Conservation (phyloP, 2,329 filamentous ascomycete genomes). For the Colletotrichum tabaci region DNA sequence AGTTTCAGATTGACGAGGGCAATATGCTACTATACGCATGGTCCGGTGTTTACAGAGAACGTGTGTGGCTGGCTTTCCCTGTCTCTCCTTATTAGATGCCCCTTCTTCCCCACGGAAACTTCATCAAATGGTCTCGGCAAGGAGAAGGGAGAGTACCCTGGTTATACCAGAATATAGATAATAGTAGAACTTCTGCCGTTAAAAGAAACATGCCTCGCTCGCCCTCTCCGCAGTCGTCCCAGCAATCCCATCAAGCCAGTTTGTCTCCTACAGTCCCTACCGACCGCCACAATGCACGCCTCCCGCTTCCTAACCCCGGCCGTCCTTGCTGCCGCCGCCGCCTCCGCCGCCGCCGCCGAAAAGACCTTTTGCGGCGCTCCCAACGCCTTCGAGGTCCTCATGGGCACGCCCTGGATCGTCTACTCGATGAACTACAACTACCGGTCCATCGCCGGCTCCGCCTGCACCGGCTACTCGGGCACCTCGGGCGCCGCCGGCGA, state of each 20-base stretch:
- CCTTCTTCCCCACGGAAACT: constrained; percentile 9
- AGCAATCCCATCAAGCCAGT: too few relatives aligned
- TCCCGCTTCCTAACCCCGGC: constrained; percentile 11
- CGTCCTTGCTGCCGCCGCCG: constrained; percentile 14
- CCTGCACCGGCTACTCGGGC: constrained; percentile 57
- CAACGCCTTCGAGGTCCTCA: constrained; percentile 51
- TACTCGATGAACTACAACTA: constrained; percentile 62
- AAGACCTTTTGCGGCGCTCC: constrained; percentile 45
- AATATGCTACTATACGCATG: not conserved
- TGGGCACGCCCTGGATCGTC: constrained; percentile 59
- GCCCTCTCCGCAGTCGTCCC: not conserved
- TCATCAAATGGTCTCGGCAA: not conserved
- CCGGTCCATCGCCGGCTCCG: constrained; percentile 54
- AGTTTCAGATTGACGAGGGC: constrained; percentile 29
- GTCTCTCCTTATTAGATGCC: constrained; percentile 1
- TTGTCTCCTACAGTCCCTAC: constrained; percentile 9
- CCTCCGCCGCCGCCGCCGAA: constrained; percentile 1
- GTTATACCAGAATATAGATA: not conserved
- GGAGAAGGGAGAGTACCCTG: not conserved
- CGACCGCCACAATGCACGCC: constrained; percentile 3
- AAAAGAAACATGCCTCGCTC: not conserved
- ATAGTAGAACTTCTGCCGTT: not conserved
- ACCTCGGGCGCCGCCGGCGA: constrained; percentile 51
- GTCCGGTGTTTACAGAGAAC: constrained; percentile 18
- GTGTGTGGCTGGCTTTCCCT: not conserved